These are phyloP conservation scores for Serendipita vermifera DNA, from an alignment of 768 basidiomycete species.

Conservation along the genomic window DNA sequence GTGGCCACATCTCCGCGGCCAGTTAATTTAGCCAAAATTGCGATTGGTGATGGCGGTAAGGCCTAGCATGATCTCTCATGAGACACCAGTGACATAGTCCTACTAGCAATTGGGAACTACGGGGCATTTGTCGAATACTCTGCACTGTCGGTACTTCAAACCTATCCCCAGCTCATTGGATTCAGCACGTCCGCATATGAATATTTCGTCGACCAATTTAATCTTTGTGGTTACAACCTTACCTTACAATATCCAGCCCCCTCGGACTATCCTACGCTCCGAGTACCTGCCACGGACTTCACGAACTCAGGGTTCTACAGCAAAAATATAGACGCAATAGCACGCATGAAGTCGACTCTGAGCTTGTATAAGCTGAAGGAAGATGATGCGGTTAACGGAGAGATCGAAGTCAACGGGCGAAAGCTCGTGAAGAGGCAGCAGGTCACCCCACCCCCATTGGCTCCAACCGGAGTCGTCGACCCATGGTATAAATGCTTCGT, in stretches of 20 bases:
- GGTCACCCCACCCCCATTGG: too few species aligned
- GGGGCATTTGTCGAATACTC: background rate
- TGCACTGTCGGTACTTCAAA: conserved; percentile 47
- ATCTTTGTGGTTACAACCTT: conserved; percentile 51
- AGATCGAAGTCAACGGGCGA: background rate
- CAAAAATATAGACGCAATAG: background rate
- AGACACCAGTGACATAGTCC: conserved; percentile 35
- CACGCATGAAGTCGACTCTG: background rate
- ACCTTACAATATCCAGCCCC: conserved; percentile 48
- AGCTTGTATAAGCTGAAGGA: background rate
- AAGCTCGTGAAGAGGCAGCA: background rate
- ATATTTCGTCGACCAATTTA: conserved; percentile 56
- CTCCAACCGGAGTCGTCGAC: too few species aligned
- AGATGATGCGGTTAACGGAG: background rate
- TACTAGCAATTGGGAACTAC: background rate
- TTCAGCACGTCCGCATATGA: conserved; percentile 47
- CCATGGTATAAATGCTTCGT: too few species aligned
- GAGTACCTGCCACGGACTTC: conserved; percentile 12
- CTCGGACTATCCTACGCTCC: conserved; percentile 14
- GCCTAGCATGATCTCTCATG: conserved; percentile 36
- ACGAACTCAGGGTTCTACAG: background rate
- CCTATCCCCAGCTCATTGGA: conserved; percentile 62
- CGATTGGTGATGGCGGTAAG: conserved; percentile 56
- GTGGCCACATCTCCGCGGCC: conserved; percentile 51
- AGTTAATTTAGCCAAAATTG: conserved; percentile 52